phyloP scores from a whole-genome alignment of 1,284 basidiomycete species.

The Heliocybe sulcata region DNA sequence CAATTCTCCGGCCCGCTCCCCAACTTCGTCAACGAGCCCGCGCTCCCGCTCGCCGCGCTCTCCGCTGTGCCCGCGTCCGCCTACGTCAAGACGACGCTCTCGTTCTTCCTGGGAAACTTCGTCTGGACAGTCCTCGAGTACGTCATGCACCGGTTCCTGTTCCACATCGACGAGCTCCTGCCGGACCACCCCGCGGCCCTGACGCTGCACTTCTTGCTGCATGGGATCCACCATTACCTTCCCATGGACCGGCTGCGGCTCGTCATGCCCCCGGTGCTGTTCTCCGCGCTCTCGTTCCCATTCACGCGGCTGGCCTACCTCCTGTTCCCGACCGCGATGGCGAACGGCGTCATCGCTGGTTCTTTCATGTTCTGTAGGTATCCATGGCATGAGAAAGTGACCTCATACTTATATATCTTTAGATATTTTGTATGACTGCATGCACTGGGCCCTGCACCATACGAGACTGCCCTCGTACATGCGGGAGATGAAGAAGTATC shows the following conservation, averaged over 20 bases:
- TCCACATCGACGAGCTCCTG: conserved; percentile 90
- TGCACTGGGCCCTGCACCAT: conserved; percentile 89
- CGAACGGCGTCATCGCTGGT: conserved; percentile 92
- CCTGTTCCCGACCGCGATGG: conserved; percentile 80
- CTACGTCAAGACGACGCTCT: conserved; percentile 44
- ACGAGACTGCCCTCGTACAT: conserved; percentile 86
- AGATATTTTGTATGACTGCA: conserved; percentile 87
- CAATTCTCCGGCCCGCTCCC: conserved; percentile 75
- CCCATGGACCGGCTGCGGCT: conserved; percentile 95
- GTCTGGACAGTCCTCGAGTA: conserved; percentile 98
- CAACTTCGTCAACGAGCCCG: conserved; percentile 44
- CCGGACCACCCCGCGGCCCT: conserved; percentile 82
- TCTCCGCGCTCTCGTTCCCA: conserved; percentile 73
- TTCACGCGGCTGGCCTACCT: conserved; percentile 85
- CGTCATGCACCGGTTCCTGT: conserved; percentile 92
- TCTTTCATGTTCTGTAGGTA: conserved; percentile 86
- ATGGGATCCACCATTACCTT: conserved; percentile 97
- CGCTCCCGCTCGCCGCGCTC: conserved; percentile 43
- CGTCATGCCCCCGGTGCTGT: conserved; percentile 95
- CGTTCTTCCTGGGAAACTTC: conserved; percentile 78
- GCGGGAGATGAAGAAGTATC: conserved; percentile 93
- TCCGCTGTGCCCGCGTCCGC: conserved; percentile 38
- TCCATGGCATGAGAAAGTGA: too few relatives aligned
- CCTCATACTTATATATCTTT: conserved; percentile 4
- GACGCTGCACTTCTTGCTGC: conserved; percentile 87